Percentiles rank a stretch among this genome's conserved stretches.
These are phyloP conservation scores for Scheffersomyces spartinae DNA, from an alignment of 805 yeast genomes.

Conservation along the genomic window DNA sequence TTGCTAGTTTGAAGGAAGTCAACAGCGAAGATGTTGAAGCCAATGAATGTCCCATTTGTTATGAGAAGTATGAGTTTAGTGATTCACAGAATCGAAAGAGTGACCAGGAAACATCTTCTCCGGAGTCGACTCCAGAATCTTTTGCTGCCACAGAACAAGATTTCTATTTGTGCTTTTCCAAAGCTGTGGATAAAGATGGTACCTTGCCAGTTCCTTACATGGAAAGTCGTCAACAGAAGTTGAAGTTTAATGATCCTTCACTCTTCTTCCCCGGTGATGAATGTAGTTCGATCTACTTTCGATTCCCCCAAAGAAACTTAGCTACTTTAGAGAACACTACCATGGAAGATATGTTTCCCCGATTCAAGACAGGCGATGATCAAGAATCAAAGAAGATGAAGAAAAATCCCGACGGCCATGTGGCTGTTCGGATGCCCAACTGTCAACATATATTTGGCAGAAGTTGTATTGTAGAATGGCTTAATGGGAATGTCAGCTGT, in stretches of 20 bases:
- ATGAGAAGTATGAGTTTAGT: slow-evolving; percentile 24
- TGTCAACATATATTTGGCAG: slow-evolving; percentile 31
- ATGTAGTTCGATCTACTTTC: slow-evolving; percentile 10
- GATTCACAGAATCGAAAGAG: not conserved
- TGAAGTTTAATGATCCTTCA: slow-evolving; percentile 21
- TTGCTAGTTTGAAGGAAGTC: slow-evolving; percentile 18
- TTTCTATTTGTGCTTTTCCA: too few relatives aligned
- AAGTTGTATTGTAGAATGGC: slow-evolving; percentile 30
- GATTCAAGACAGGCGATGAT: slow-evolving; percentile 9
- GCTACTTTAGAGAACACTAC: slow-evolving; percentile 8
- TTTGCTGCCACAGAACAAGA: too few relatives aligned
- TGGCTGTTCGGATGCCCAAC: slow-evolving; percentile 29
- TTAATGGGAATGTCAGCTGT: slow-evolving; percentile 26
- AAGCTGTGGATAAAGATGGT: too few relatives aligned
- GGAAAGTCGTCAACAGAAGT: too few relatives aligned
- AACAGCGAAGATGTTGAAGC: slow-evolving; percentile 7
- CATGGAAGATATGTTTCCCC: slow-evolving; percentile 17
- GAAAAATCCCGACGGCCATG: slow-evolving; percentile 10
- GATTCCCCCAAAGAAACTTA: slow-evolving; percentile 18
- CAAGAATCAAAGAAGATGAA: slow-evolving; percentile 6
- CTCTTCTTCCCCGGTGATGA: slow-evolving; percentile 21
- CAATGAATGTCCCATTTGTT: slow-evolving; percentile 29
- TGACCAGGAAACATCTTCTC: too few relatives aligned
- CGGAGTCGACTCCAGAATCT: too few relatives aligned
- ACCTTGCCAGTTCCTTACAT: too few relatives aligned